Evolutionary conservation across 2,329 filamentous ascomycete genomes (phyloP), one percentile per base, ranked within the genome.

Genomic region (Fusarium longipes): DNA sequence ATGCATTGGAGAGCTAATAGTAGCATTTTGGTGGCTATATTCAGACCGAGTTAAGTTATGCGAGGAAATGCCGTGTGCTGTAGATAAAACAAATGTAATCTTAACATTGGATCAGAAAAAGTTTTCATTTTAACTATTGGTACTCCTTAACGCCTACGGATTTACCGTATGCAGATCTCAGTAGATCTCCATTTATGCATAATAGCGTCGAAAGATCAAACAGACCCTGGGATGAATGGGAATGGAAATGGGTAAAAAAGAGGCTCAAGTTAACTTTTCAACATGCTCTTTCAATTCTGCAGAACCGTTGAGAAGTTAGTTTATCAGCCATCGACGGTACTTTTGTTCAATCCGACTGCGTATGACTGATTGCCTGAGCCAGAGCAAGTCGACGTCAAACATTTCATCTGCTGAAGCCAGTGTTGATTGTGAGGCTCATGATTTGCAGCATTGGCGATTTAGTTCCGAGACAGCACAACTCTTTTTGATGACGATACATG

Each of bases 81-180:
- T 42, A 64, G 44, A 50, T 48, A 57, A 61, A 64, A 65, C 60
- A 59, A n/a, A 22, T 42, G 55, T 40, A 60, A 62, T 65, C 43
- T 55, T 25, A 36, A 63, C 11, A 40, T 27, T 33, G 24, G 43
- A 49, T 38, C 42, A 17, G n/a, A n/a, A n/a, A n/a, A n/a, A n/a
- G n/a, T n/a, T n/a, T n/a, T n/a, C n/a, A n/a, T n/a, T n/a, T n/a
- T n/a, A n/a, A n/a, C n/a, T n/a, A n/a, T n/a, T n/a, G n/a, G n/a
- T n/a, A n/a, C n/a, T n/a, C n/a, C n/a, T n/a, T n/a, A n/a, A n/a
- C n/a, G 25, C 11, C 33, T 8, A 25, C 24, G 45, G n/a, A 36
- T 48, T 48, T 22, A 48, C 47, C 20, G 47, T 51, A 18, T 25
- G 55, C 45, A 60, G 59, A 71, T 70, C 55, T 57, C 36, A 42